These are phyloP conservation scores for Narthecium ossifragum DNA, from an alignment of 106 monocot species.

Conservation along the genomic window DNA sequence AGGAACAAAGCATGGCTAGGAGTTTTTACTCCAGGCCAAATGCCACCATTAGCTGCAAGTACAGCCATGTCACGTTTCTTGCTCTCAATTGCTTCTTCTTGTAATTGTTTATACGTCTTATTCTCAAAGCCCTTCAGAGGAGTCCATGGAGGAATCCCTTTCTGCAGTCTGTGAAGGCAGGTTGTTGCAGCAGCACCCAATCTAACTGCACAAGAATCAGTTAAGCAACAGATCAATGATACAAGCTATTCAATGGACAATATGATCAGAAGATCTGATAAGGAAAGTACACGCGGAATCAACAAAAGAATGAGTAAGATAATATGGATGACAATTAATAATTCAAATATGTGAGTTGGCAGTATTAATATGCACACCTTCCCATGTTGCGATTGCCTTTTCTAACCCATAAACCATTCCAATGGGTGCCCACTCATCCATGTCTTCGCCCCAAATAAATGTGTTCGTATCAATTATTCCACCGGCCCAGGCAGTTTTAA, in stretches of 20 bases:
- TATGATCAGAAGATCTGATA: not conserved
- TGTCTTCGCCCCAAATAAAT: conserved; percentile 90
- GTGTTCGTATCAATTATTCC: conserved; percentile 88
- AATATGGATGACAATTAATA: not conserved
- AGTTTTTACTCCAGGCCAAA: conserved; percentile 80
- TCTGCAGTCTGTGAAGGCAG: conserved; percentile 69
- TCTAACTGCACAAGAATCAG: conserved; percentile 63
- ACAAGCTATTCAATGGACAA: not conserved
- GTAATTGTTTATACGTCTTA: conserved; percentile 69
- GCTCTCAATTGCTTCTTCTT: conserved; percentile 86
- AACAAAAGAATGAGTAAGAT: not conserved
- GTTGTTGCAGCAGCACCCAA: conserved; percentile 81
- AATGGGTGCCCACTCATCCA: conserved; percentile 95
- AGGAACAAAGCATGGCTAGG: conserved; percentile 90
- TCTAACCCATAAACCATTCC: conserved; percentile 87
- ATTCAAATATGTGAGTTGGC: not conserved
- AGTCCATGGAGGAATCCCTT: conserved; percentile 67
- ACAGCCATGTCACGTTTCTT: conserved; percentile 85
- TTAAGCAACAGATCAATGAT: not conserved
- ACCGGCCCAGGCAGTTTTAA: conserved; percentile 87
- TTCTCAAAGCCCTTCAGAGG: conserved; percentile 80
- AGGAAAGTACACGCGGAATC: not conserved
- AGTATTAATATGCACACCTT: conserved; percentile 40
- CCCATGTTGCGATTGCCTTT: conserved; percentile 89
- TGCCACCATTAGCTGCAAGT: conserved; percentile 73